phyloP scores from a whole-genome alignment of 257 asterid species.

The Datura wrightii region DNA sequence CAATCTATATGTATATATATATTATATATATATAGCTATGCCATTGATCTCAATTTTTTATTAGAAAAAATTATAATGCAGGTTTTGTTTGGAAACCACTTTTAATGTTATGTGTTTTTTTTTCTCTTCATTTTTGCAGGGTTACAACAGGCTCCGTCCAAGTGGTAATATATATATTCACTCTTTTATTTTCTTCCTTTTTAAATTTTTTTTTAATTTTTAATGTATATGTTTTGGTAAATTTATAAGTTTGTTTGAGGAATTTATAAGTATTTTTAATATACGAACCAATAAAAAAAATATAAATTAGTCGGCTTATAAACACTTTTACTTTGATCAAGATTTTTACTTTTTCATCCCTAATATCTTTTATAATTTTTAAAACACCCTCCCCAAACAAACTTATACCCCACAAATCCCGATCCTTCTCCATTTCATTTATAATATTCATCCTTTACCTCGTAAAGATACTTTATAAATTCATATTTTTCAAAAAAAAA shows the following conservation, averaged over 20 bases:
- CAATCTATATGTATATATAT: no score
- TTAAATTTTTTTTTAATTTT: background rate
- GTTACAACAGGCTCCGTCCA: slow-evolving; percentile 42
- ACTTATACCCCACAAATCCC: no score
- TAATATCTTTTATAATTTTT: no score
- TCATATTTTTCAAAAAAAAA: background rate
- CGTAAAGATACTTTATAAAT: background rate
- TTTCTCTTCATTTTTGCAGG: slow-evolving; percentile 31
- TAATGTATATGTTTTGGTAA: background rate
- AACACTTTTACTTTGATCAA: no score
- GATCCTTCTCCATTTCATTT: no score
- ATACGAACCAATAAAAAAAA: no score
- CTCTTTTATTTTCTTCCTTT: background rate
- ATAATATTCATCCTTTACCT: background rate
- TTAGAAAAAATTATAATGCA: background rate
- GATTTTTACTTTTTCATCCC: no score
- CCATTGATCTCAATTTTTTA: background rate
- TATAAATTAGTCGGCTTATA: no score
- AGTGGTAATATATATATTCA: slow-evolving; percentile 30
- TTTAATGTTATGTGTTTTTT: background rate
- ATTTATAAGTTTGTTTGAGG: no score
- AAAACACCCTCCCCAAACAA: no score
- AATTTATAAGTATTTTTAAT: no score
- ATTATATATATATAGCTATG: no score
- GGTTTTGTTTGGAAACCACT: background rate